Conservation (phyloP, 192 early-diverging fungal species). For the Piromyces finnis region DNA sequence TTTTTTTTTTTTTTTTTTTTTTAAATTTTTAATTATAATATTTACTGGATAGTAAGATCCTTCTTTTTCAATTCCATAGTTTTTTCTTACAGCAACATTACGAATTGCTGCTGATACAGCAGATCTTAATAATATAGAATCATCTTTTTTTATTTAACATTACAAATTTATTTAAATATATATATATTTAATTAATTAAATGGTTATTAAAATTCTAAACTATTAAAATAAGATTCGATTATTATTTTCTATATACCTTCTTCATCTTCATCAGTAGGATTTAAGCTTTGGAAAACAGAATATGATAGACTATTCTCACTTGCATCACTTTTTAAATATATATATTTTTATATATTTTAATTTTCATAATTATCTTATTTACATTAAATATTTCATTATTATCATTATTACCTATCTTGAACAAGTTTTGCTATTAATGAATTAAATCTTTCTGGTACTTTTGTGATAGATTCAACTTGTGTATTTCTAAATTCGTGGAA, state of each 20-base stretch:
- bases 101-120: neutral
- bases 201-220: too few relatives aligned
- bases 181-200: too few relatives aligned
- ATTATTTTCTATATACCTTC: neutral
- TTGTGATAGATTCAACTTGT: neutral
- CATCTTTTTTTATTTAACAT: neutral
- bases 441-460: neutral
- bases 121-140: neutral
- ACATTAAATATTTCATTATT: too few relatives aligned
- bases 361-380: too few relatives aligned
- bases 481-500: neutral
- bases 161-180: too few relatives aligned
- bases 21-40: neutral
- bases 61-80: neutral
- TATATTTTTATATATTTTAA: too few relatives aligned
- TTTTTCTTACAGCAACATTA: neutral
- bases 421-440: neutral
- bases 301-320: neutral
- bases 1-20: too few relatives aligned
- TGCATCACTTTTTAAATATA: neutral
- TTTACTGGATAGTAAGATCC: neutral
- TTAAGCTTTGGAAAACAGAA: neutral
- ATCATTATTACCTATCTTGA: neutral
- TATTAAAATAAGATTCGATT: too few relatives aligned
- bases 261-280: neutral